Conservation (phyloP, 257 asterid genomes). For the Ophiorrhiza pumila region DNA sequence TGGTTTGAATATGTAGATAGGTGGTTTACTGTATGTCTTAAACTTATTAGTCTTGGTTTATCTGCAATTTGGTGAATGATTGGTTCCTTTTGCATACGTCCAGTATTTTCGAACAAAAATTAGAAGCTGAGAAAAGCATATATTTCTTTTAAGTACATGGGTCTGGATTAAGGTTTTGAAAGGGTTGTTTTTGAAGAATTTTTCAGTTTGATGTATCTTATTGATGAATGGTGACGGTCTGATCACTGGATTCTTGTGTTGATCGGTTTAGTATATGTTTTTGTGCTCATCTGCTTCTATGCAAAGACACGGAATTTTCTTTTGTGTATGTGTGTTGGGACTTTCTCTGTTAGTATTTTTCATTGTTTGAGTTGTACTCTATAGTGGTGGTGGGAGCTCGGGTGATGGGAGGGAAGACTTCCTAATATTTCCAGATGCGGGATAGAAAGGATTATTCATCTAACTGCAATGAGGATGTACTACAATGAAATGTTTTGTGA, state of each 20-base stretch:
- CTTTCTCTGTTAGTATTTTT: background rate
- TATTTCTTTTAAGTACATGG: background rate
- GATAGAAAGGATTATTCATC: too few relatives aligned
- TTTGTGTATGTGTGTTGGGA: too few relatives aligned
- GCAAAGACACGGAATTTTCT: too few relatives aligned
- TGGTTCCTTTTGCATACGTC: too few relatives aligned
- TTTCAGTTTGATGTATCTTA: background rate
- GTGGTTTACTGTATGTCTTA: background rate
- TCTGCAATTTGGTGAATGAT: background rate
- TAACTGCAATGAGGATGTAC: too few relatives aligned
- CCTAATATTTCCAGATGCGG: too few relatives aligned
- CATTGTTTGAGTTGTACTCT: background rate
- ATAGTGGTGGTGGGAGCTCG: too few relatives aligned
- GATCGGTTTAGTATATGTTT: background rate
- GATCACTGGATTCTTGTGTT: background rate
- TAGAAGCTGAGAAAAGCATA: background rate
- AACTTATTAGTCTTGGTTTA: background rate
- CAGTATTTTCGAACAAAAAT: background rate
- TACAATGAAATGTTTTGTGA: too few relatives aligned
- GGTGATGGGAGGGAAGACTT: background rate
- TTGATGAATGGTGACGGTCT: background rate
- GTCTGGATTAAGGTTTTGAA: too few relatives aligned
- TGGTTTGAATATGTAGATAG: too few relatives aligned
- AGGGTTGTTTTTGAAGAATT: background rate
- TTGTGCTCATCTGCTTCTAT: too few relatives aligned